A percentile compares a stretch with the other conserved stretches of the same genome.
Conservation (phyloP, 202 grass and related monocot genomes). For the Bolboschoenoplectus hybrid region DNA sequence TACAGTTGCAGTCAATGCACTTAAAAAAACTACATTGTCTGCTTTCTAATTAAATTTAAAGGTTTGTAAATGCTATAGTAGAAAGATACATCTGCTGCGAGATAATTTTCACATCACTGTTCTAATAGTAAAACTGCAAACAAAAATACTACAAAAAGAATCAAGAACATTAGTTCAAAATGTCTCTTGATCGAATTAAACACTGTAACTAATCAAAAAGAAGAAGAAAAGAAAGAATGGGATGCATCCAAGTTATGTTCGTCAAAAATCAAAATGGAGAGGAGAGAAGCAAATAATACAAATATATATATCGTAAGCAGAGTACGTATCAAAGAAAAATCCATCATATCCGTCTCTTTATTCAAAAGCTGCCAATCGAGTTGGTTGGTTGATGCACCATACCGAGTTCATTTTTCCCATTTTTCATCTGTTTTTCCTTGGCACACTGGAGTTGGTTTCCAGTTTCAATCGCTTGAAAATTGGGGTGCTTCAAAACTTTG, state of each 20-base stretch:
- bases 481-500: slow-evolving; percentile 10
- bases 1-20: no score
- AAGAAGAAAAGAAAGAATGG: background rate
- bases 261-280: slow-evolving; percentile 7
- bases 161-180: background rate
- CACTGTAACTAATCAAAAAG: background rate
- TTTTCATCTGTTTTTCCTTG: no score
- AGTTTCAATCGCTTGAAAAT: slow-evolving; percentile 28
- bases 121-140: background rate
- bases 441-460: slow-evolving; percentile 3
- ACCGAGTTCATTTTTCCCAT: background rate
- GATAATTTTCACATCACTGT: background rate
- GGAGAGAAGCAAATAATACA: background rate
- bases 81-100: no score
- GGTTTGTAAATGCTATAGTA: no score
- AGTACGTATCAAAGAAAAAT: background rate
- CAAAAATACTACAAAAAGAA: background rate
- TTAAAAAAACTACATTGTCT: no score
- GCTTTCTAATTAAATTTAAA: no score
- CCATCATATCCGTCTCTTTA: background rate
- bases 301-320: background rate
- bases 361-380: slow-evolving; percentile 18
- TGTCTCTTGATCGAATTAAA: background rate
- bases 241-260: background rate
- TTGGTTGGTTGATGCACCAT: background rate